Evolutionary conservation across 2,329 filamentous ascomycete genomes (phyloP), one percentile per base, ranked within the genome.

Genomic region (Teratosphaeria zuluensis): DNA sequence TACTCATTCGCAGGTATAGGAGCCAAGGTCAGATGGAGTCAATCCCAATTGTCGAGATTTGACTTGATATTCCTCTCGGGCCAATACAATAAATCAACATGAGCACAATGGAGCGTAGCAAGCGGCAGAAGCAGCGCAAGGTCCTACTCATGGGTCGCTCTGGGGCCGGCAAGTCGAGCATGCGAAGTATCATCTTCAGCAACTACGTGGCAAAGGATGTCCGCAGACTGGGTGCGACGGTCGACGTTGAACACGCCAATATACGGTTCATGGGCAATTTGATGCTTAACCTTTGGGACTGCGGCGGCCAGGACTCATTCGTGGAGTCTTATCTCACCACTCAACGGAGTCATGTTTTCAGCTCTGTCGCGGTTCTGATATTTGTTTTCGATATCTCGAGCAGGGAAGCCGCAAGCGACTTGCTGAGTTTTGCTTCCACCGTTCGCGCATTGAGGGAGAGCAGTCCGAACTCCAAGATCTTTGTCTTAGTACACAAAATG

Each of bases 301-400:
- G 94, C 73, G 94, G 94, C 77, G 94, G 92, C 60, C 94, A 99
- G 79, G 94, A 97, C 75, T 92, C 92, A 42, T 99, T 99, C 72
- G 96, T 96, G 81, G 94, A 97, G 72, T 96, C 95, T 74, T 99
- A 97, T 77, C 87, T 99, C 62, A 92, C 89, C 16, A 90, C 95
- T 69, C 94, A 97, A 77, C 89, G 94, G 61, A 87, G 90, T 58
- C 94, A 97, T 76, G 92, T 99, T 74, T 99, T 99, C 78, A 90
- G 87, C 70, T 92, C 94, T 72, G 94, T 96, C 62, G 92, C 92
- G 55, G 94, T 97, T 56, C 84, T 99, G 59, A 97, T 99, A 75
- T 99, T 99, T 78, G 94, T 99, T 74, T 99, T 99, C 76, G 94
- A 99, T 73, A 95, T 97, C 65, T 94, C 97, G 74, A 95, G 90